These are phyloP conservation scores for Solanum clarkiae DNA, from an alignment of 257 asterid genomes.

Conservation along the genomic window DNA sequence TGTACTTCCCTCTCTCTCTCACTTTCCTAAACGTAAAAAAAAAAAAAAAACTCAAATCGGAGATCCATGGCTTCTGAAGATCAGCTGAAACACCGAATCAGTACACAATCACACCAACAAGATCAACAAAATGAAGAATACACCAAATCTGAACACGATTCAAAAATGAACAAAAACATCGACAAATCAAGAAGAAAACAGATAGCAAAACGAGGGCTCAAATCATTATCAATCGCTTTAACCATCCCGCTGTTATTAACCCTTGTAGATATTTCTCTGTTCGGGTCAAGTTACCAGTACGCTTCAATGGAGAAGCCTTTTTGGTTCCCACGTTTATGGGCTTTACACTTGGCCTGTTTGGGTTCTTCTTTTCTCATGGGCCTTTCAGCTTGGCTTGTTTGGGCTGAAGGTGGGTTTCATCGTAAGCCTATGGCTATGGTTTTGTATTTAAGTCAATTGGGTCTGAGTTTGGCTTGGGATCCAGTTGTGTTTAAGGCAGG, in stretches of 20 bases:
- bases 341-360: constrained; percentile 56
- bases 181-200: constrained; percentile 4
- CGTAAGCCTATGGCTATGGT: constrained; percentile 40
- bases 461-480: constrained; percentile 57
- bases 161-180: background rate
- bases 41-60: constrained; percentile 15
- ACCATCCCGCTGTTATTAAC: constrained; percentile 45
- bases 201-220: constrained; percentile 63
- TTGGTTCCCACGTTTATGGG: constrained; percentile 80
- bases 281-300: constrained; percentile 52
- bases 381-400: constrained; percentile 82
- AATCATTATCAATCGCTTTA: constrained; percentile 53
- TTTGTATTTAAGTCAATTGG: constrained; percentile 46
- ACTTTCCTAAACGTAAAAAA: background rate
- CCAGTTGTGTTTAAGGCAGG: constrained; percentile 71
- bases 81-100: constrained; percentile 45
- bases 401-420: constrained; percentile 96
- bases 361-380: constrained; percentile 46
- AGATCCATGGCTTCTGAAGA: constrained; percentile 41
- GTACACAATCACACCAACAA: background rate
- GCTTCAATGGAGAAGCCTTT: constrained; percentile 54
- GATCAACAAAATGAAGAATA: background rate
- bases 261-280: constrained; percentile 36
- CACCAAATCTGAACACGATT: background rate
- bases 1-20: background rate